These are phyloP conservation scores for Xerocomellus amylosporus DNA, from an alignment of 768 basidiomycete genomes.

Conservation along the genomic window DNA sequence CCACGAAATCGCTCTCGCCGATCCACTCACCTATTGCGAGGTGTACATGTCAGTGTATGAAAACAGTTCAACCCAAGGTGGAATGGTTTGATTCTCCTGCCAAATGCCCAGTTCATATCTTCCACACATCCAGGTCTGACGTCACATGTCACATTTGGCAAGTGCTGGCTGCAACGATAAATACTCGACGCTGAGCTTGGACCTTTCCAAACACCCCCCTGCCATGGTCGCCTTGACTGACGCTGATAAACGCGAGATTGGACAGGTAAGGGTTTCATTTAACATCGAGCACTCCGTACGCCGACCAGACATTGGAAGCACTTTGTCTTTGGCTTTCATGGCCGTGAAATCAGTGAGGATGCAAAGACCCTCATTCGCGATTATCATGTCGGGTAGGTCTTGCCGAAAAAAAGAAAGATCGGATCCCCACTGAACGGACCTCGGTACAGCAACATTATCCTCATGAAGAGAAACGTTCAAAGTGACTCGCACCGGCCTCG, in stretches of 20 bases:
- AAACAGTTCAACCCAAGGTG: too few relatives aligned
- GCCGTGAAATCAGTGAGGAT: conserved; percentile 48
- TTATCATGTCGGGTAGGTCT: conserved; percentile 54
- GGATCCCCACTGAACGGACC: neutral
- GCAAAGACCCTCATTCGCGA: conserved; percentile 55
- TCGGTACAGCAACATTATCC: conserved; percentile 49
- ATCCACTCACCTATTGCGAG: too few relatives aligned
- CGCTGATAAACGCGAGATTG: conserved; percentile 42
- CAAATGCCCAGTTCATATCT: too few relatives aligned
- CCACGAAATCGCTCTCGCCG: too few relatives aligned
- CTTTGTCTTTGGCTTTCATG: conserved; percentile 71
- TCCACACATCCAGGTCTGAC: too few relatives aligned
- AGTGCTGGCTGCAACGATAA: neutral
- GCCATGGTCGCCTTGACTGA: conserved; percentile 33
- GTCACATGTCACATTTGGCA: too few relatives aligned
- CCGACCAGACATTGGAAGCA: conserved; percentile 42
- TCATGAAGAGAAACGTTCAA: conserved; percentile 66
- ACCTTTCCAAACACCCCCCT: neutral
- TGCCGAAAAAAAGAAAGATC: too few relatives aligned
- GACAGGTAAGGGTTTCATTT: conserved; percentile 34
- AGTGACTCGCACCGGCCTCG: conserved; percentile 32
- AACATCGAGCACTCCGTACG: too few relatives aligned
- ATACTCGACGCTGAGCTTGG: neutral
- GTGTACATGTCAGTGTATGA: too few relatives aligned
- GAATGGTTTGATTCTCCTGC: too few relatives aligned